Evolutionary conservation across 257 asterid species (phyloP), one percentile per base, ranked within the genome.

Genomic region (Craterostigma plantagineum): DNA sequence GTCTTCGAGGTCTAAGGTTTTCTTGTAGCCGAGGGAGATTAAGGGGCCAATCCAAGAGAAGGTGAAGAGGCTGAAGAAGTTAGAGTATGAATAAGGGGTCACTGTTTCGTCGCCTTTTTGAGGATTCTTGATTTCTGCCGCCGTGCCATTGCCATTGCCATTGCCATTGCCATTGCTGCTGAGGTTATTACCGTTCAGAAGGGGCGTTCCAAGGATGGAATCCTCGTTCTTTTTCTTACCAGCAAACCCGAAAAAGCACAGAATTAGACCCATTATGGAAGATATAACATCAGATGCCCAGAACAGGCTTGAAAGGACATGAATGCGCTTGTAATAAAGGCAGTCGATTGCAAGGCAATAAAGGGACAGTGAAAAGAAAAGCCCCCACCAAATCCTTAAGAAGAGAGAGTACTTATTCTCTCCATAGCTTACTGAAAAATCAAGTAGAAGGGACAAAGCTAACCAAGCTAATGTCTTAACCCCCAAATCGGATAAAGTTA

Each of bases 21-120:
- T 87, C 55, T 57, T 79, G 64, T 59, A 53, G 34, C 97, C 95
- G 34, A 51, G 63, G 38, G 92, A 62, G 42, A 87, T 55, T 40
- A 87, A 58, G 45, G 93, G 71, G 35, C 67, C 18, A 60, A 79
- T 64, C 97, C 95, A 87, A 16, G 93, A 66, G 71, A 81, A 87
- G 40, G 77, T 58, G 38, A 86, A 69, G 36, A 69, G 58, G 39
- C 87, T 77, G 35, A 61, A 64, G n/a, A 73, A 3, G 38, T 65
- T 72, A 43, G 92, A 91, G 17, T 11, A 63, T 7, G 71, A 73
- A 41, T 71, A 86, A 57, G 97, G 93, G 42, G 97, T 78, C 40
- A 86, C 73, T 48, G 70, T 75, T 45, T 76, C 70, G 39, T 73
- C 92, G 60, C 92, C 79, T 30, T 52, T 57, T 2, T 38, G 14